Evolutionary conservation across 176 grass and related monocot species (phyloP).

Genomic region (Bromus sterilis): DNA sequence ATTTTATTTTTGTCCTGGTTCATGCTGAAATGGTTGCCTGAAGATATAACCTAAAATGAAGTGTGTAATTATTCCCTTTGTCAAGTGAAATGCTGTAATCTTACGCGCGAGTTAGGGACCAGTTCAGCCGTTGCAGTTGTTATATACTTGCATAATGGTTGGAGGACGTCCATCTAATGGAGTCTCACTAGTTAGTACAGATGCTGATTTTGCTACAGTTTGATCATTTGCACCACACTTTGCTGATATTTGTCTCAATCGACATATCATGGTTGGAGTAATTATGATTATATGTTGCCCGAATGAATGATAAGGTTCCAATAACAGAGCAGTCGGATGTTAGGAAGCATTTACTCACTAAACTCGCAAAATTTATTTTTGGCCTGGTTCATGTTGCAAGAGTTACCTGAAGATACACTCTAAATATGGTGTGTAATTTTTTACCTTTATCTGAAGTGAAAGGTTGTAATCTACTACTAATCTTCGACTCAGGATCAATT

Average conservation of each 20-base stretch:
- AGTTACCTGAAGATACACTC: neutral
- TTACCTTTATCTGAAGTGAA: neutral
- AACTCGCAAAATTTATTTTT: neutral
- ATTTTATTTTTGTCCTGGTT: neutral
- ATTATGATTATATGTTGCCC: neutral
- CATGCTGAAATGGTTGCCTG: neutral
- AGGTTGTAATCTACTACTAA: neutral
- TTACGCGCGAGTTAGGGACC: neutral
- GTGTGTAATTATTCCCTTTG: neutral
- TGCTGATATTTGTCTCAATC: neutral
- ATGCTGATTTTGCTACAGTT: neutral
- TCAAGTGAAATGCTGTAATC: neutral
- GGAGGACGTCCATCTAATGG: constrained; percentile 3
- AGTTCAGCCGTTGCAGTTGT: neutral
- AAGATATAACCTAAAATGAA: neutral
- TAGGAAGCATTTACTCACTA: neutral
- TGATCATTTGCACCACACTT: neutral
- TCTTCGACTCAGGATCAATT: neutral
- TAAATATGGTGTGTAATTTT: neutral
- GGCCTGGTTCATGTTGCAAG: neutral
- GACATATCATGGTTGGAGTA: neutral
- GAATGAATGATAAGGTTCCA: neutral
- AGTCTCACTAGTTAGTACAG: neutral
- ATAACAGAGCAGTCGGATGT: neutral
- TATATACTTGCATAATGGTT: neutral